These are phyloP conservation scores for Coemansia sp. DNA, from an alignment of 192 early-diverging fungal genomes.

Conservation along the genomic window DNA sequence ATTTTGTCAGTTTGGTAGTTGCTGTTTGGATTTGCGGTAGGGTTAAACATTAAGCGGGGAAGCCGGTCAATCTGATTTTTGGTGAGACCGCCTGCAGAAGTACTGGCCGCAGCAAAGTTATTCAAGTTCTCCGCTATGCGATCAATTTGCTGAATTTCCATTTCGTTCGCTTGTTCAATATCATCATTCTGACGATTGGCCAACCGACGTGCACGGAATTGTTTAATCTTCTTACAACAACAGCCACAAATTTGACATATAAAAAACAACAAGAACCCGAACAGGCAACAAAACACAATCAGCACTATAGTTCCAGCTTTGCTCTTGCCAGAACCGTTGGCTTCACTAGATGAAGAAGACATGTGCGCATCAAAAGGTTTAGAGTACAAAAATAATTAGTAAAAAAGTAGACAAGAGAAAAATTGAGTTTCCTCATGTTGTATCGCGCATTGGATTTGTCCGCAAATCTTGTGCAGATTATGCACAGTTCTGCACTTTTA, in stretches of 20 bases:
- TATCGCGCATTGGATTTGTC: neutral
- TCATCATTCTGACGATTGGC: neutral
- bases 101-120: neutral
- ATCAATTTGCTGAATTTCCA: too few species aligned
- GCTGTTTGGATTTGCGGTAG: neutral
- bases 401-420: neutral
- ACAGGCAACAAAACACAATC: neutral
- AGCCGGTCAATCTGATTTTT: neutral
- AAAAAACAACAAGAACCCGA: neutral
- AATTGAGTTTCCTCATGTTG: neutral
- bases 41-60: neutral
- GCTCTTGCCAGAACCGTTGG: neutral
- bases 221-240: neutral
- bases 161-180: neutral
- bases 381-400: neutral
- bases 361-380: neutral
- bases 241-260: neutral
- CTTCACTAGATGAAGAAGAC: neutral
- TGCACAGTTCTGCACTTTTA: neutral
- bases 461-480: neutral
- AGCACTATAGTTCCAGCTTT: neutral
- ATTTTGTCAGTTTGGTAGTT: neutral
- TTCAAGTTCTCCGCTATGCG: neutral
- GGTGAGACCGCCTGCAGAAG: neutral
- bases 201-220: neutral